Evolutionary conservation across 2,329 filamentous ascomycete genomes (phyloP).

Genomic region (Cladorrhinum sp.): DNA sequence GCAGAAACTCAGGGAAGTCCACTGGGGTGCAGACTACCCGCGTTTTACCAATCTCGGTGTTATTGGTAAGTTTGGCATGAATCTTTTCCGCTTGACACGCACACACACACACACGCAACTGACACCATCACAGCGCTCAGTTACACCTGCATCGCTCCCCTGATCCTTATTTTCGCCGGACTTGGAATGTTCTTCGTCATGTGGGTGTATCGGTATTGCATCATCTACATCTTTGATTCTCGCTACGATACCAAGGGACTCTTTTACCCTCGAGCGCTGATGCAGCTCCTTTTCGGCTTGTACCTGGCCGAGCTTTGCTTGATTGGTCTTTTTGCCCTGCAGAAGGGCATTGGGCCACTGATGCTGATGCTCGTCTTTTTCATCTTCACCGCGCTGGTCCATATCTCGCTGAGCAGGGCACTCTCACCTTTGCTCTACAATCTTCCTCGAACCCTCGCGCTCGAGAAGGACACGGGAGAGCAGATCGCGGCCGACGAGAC

Average conservation of each 20-base stretch:
- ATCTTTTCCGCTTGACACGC: not conserved
- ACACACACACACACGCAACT: too few relatives aligned
- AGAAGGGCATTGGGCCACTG: slow-evolving; percentile 64
- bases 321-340: slow-evolving; percentile 75
- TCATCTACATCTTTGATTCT: slow-evolving; percentile 76
- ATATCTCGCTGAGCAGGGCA: slow-evolving; percentile 67
- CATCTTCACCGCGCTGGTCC: slow-evolving; percentile 72
- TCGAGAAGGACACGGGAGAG: slow-evolving; percentile 29
- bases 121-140: slow-evolving; percentile 51
- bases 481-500: slow-evolving; percentile 20
- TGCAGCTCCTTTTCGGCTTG: slow-evolving; percentile 78
- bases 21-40: slow-evolving; percentile 76
- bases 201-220: slow-evolving; percentile 80
- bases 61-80: slow-evolving; percentile 55
- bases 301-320: slow-evolving; percentile 79
- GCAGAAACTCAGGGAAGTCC: slow-evolving; percentile 63
- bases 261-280: slow-evolving; percentile 81
- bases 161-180: slow-evolving; percentile 77
- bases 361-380: slow-evolving; percentile 73
- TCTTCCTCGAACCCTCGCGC: slow-evolving; percentile 64
- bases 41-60: slow-evolving; percentile 71
- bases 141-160: slow-evolving; percentile 79
- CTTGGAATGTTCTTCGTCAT: slow-evolving; percentile 77
- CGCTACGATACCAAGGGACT: slow-evolving; percentile 84
- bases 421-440: slow-evolving; percentile 69